Conservation (phyloP, 495 filamentous ascomycete species). For the Tuber indicum region DNA sequence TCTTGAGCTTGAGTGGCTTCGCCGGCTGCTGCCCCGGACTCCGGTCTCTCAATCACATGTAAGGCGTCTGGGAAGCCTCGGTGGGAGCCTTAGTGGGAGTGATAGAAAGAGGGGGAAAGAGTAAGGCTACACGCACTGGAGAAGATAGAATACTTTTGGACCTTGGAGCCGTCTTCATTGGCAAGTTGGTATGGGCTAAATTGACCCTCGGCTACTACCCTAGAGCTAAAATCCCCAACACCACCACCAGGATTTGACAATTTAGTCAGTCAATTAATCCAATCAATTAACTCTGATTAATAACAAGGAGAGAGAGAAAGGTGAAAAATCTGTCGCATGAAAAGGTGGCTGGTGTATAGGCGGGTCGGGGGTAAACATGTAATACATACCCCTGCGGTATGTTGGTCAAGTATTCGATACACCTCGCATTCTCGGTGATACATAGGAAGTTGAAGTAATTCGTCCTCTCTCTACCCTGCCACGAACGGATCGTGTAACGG, state of each 20-base stretch:
- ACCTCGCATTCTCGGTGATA: background rate
- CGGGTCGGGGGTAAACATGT: background rate
- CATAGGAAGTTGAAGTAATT: background rate
- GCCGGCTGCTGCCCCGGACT: background rate
- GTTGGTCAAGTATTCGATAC: background rate
- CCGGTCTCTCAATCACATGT: background rate
- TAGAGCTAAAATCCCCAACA: background rate
- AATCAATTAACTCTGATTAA: background rate
- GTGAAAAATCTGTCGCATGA: constrained; percentile 4
- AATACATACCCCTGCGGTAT: background rate
- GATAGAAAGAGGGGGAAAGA: background rate
- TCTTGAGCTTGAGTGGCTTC: constrained; percentile 1
- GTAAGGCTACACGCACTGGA: background rate
- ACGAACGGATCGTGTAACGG: constrained; percentile 11
- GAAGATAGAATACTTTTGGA: background rate
- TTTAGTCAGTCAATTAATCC: background rate
- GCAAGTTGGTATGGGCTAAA: background rate
- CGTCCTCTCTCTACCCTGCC: background rate
- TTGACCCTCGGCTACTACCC: background rate
- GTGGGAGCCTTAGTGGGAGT: background rate
- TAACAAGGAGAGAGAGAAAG: background rate
- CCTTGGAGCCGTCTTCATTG: background rate
- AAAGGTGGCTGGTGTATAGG: background rate
- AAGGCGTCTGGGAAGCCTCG: background rate
- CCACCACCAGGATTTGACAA: background rate